phyloP scores from a whole-genome alignment of 2,329 filamentous ascomycete genomes.

The Paracamarosporium sp. region DNA sequence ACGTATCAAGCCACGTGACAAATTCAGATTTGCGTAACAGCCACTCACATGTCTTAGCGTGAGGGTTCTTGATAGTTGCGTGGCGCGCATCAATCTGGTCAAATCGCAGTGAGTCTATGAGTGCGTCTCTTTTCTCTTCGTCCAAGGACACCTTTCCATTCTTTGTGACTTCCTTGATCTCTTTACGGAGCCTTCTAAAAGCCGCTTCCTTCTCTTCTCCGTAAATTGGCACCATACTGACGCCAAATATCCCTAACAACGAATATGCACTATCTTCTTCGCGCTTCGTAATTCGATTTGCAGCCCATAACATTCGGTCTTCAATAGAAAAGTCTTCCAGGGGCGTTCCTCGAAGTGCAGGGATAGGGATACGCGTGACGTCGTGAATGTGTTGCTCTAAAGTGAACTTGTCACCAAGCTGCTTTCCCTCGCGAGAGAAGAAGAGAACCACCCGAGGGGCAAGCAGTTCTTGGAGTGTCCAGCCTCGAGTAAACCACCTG shows the following conservation, averaged over 20 bases:
- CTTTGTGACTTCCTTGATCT: background rate
- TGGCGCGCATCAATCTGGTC: slow-evolving; percentile 46
- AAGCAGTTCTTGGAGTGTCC: too few relatives aligned
- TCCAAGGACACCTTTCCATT: background rate
- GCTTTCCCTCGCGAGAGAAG: slow-evolving; percentile 6
- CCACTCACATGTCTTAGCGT: slow-evolving; percentile 50
- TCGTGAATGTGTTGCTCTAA: slow-evolving; percentile 7
- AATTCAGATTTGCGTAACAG: slow-evolving; percentile 43
- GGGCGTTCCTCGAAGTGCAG: background rate
- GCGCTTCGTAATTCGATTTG: background rate
- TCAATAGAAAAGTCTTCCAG: background rate
- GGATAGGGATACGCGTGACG: background rate
- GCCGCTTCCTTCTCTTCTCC: slow-evolving; percentile 1
- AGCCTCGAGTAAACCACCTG: slow-evolving; percentile 1
- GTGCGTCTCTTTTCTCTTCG: background rate
- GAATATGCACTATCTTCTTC: slow-evolving; percentile 1
- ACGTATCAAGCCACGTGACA: slow-evolving; percentile 43
- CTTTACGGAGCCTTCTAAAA: background rate
- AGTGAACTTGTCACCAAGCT: slow-evolving; percentile 1
- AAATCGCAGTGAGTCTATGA: slow-evolving; percentile 44
- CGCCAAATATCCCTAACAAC: slow-evolving; percentile 1
- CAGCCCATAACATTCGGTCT: slow-evolving; percentile 9
- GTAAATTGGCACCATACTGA: background rate
- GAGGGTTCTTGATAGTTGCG: slow-evolving; percentile 40
- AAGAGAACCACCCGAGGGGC: background rate